Conservation (phyloP, 352 stramenopile genomes). For the Phytophthora niederhauseri region DNA sequence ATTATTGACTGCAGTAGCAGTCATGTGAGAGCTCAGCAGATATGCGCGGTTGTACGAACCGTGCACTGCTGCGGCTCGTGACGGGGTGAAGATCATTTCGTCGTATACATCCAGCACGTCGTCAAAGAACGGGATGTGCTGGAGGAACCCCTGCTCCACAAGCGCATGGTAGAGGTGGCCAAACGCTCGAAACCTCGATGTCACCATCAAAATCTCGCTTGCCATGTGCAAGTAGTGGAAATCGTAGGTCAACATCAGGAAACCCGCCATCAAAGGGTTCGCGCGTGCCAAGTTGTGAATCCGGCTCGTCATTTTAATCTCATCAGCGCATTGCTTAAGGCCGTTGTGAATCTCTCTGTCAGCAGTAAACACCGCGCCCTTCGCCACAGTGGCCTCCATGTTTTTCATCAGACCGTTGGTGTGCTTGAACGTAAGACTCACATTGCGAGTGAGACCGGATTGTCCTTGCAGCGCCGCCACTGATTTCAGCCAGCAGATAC, state of each 20-base stretch:
- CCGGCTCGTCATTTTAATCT: constrained; percentile 10
- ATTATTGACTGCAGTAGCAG: constrained; percentile 24
- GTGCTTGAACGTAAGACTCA: constrained; percentile 36
- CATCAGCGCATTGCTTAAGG: constrained; percentile 5
- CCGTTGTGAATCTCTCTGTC: constrained; percentile 20
- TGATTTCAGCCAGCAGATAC: constrained; percentile 41
- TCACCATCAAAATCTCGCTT: constrained; percentile 32
- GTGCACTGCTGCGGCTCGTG: constrained; percentile 23
- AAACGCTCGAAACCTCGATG: constrained; percentile 38
- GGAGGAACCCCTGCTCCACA: constrained; percentile 20
- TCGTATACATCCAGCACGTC: constrained; percentile 35
- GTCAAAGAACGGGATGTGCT: constrained; percentile 38
- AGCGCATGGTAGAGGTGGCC: constrained; percentile 40
- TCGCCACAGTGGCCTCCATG: constrained; percentile 22
- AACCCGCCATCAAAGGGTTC: constrained; percentile 39
- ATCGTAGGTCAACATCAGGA: constrained; percentile 31
- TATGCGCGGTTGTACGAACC: constrained; percentile 35
- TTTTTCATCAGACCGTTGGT: constrained; percentile 23
- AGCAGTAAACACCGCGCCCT: constrained; percentile 20
- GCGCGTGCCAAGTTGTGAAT: constrained; percentile 22
- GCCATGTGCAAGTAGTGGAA: constrained; percentile 32
- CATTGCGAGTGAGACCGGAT: constrained; percentile 21
- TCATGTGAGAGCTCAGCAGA: constrained; percentile 34
- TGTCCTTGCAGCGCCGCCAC: constrained; percentile 37
- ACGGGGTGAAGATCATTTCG: constrained; percentile 37